A percentile compares a stretch with the other conserved stretches of the same genome.
Evolutionary conservation across 176 grass and related monocot species (phyloP).

Genomic region (Puya raimondii): DNA sequence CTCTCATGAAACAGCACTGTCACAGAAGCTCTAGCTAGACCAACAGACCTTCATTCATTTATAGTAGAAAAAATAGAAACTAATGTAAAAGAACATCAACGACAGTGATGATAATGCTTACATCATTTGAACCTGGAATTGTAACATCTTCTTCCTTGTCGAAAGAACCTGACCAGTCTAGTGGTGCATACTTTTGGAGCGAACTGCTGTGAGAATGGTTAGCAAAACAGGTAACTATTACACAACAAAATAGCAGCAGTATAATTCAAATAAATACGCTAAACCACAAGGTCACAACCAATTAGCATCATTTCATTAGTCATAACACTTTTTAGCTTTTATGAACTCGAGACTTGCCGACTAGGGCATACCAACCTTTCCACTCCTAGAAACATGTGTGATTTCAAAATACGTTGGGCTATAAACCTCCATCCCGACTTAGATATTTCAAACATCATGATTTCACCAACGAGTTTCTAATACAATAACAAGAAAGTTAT

Average conservation of each 20-base stretch:
- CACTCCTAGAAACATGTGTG: background rate
- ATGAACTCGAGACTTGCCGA: no score
- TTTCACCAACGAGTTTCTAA: background rate
- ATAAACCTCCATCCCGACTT: background rate
- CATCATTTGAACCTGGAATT: slow-evolving; percentile 65
- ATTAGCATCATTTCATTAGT: no score
- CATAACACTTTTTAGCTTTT: no score
- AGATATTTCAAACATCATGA: background rate
- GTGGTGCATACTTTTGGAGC: slow-evolving; percentile 65
- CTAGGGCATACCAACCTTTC: background rate
- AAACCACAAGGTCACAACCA: background rate
- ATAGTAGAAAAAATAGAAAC: no score
- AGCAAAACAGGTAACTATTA: slow-evolving; percentile 5
- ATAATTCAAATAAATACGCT: slow-evolving; percentile 10
- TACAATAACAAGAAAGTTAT: no score
- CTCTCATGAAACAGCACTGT: no score
- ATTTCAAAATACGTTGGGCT: background rate
- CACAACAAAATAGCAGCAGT: background rate
- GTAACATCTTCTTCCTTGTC: slow-evolving; percentile 72
- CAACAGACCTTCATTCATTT: no score
- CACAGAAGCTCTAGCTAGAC: no score
- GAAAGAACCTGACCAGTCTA: slow-evolving; percentile 81
- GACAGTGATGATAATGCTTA: slow-evolving; percentile 16
- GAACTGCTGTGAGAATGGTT: slow-evolving; percentile 43
- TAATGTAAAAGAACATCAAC: no score